Conservation (phyloP, 192 early-diverging fungal genomes). For the Glomus cerebriforme region DNA sequence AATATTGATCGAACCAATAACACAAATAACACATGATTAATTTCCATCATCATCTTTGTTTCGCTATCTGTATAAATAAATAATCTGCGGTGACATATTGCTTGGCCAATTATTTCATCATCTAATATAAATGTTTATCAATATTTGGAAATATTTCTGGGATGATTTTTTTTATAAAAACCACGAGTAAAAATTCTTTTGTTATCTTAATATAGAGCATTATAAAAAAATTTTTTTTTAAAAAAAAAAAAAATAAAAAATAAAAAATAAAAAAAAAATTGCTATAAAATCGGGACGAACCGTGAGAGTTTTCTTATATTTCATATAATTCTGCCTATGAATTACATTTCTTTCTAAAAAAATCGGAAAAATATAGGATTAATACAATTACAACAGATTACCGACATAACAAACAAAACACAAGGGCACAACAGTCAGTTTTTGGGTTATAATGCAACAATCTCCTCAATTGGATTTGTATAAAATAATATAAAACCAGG, state of each 20-base stretch:
- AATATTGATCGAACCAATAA: background rate
- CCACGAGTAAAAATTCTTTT: background rate
- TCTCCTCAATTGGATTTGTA: slow-evolving; percentile 19
- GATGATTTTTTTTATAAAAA: background rate
- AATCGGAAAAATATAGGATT: slow-evolving; percentile 20
- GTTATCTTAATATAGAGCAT: background rate
- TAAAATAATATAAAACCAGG: background rate
- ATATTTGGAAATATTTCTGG: background rate
- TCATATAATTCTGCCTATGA: background rate
- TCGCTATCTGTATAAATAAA: background rate
- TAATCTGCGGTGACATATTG: slow-evolving; percentile 21
- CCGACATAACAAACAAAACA: slow-evolving; percentile 26
- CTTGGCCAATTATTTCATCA: background rate
- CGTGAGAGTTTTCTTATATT: background rate
- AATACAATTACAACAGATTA: slow-evolving; percentile 4
- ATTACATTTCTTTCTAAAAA: background rate
- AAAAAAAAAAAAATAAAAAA: background rate
- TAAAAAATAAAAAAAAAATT: background rate
- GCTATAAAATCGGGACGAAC: background rate
- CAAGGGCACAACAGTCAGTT: slow-evolving; percentile 19
- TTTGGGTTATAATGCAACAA: slow-evolving; percentile 17
- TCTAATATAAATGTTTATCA: slow-evolving; percentile 4
- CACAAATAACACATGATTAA: background rate
- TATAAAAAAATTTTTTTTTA: background rate
- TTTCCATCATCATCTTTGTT: background rate